Evolutionary conservation across 1,139 yeast species (phyloP).

Genomic region (Nakaseomyces delphensis): DNA sequence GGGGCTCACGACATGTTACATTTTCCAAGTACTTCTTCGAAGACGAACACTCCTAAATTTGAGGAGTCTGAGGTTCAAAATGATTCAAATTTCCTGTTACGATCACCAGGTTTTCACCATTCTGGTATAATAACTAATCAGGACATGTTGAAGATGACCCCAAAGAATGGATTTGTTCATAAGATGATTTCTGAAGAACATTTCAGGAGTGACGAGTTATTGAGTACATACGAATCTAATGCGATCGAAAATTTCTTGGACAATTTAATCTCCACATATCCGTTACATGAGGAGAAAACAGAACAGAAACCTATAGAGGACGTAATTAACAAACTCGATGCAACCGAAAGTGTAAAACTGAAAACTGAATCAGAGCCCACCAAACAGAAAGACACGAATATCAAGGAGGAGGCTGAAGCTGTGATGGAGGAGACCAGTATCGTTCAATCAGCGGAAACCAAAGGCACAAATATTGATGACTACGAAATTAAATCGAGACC

Average conservation of each 20-base stretch:
- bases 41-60: not conserved
- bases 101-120: not conserved
- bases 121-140: not conserved
- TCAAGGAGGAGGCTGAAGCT: constrained; percentile 1
- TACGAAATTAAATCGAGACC: not conserved
- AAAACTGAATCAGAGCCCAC: not conserved
- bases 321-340: not conserved
- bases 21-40: not conserved
- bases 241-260: constrained; percentile 30
- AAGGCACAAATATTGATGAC: constrained; percentile 3
- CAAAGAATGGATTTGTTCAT: not conserved
- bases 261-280: constrained; percentile 16
- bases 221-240: constrained; percentile 28
- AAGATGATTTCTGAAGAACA: constrained; percentile 3
- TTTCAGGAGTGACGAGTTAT: constrained; percentile 14
- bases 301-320: constrained; percentile 8
- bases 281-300: constrained; percentile 2
- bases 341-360: not conserved
- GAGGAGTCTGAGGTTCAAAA: not conserved
- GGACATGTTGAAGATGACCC: not conserved
- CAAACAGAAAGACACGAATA: not conserved
- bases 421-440: not conserved
- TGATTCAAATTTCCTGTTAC: not conserved
- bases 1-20: not conserved
- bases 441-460: not conserved